Evolutionary conservation across 306 rosid genomes (phyloP).

Genomic region (Begonia loranthoides): DNA sequence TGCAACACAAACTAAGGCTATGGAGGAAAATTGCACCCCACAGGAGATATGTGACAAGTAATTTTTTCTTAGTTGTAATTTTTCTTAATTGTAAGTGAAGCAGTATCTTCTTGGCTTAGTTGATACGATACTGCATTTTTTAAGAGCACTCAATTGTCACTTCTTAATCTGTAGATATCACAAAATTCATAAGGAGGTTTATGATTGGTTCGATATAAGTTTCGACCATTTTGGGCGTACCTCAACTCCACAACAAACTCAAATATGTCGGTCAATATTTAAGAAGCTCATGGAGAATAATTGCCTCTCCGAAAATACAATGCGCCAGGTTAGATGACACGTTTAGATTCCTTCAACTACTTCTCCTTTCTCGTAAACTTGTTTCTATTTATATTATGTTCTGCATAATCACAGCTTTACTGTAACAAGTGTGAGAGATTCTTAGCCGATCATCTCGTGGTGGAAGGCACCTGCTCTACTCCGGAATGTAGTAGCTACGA

Average conservation of each 20-base stretch:
- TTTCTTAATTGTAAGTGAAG: background rate
- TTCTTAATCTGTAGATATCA: constrained; percentile 29
- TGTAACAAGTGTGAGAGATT: constrained; percentile 51
- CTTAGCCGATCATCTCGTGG: constrained; percentile 64
- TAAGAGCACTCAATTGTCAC: background rate
- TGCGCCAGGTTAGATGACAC: constrained; percentile 38
- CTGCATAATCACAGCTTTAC: constrained; percentile 29
- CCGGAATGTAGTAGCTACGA: constrained; percentile 43
- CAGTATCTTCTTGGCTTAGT: no score
- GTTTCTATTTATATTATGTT: background rate
- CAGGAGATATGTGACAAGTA: constrained; percentile 68
- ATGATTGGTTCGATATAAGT: constrained; percentile 52
- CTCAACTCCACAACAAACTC: constrained; percentile 57
- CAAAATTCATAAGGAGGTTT: constrained; percentile 52
- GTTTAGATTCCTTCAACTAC: background rate
- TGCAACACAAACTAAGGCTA: constrained; percentile 66
- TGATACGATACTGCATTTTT: no score
- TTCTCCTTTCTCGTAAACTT: background rate
- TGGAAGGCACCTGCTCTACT: constrained; percentile 53
- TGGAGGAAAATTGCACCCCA: constrained; percentile 60
- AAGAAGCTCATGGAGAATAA: constrained; percentile 37
- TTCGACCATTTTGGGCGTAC: constrained; percentile 72
- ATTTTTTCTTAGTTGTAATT: no score
- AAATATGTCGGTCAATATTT: constrained; percentile 58
- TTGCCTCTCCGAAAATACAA: constrained; percentile 51